These are phyloP conservation scores for Candida qinlingensis DNA, from an alignment of 805 yeast genomes.

Conservation along the genomic window DNA sequence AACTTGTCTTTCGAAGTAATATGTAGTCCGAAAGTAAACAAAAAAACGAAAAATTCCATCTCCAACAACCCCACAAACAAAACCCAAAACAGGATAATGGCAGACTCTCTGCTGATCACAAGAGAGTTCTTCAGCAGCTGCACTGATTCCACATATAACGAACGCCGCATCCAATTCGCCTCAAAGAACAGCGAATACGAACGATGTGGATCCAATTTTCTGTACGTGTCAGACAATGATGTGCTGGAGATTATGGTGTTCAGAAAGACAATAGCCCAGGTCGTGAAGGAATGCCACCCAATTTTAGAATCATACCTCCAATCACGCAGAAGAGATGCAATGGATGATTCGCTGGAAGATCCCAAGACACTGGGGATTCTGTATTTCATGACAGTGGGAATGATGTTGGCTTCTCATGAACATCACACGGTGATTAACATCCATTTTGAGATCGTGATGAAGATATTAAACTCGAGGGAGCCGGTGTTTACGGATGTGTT, in stretches of 20 bases:
- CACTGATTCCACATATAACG: conserved; percentile 2
- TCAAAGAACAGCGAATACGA: conserved; percentile 1
- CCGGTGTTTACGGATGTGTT: background rate
- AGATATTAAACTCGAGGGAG: conserved; percentile 3
- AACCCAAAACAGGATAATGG: background rate
- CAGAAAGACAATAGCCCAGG: conserved; percentile 23
- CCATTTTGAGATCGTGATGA: conserved; percentile 25
- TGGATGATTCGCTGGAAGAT: background rate
- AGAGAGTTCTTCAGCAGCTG: conserved; percentile 11
- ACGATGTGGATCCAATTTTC: conserved; percentile 9
- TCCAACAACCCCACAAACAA: no score
- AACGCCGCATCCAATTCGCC: conserved; percentile 11
- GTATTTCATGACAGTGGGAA: conserved; percentile 28
- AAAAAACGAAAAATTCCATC: background rate
- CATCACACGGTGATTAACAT: conserved; percentile 28
- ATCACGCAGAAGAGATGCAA: background rate
- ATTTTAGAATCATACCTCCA: conserved; percentile 8
- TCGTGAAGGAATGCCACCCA: conserved; percentile 30
- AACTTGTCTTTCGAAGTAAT: no score
- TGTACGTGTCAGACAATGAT: conserved; percentile 6
- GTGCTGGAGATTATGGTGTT: conserved; percentile 30
- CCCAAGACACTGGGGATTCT: conserved; percentile 5
- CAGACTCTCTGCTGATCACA: background rate
- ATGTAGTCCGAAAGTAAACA: background rate
- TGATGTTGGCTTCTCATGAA: conserved; percentile 32